Evolutionary conservation across 1,139 yeast genomes (phyloP).

Genomic region (Sugiyamaella japonica): DNA sequence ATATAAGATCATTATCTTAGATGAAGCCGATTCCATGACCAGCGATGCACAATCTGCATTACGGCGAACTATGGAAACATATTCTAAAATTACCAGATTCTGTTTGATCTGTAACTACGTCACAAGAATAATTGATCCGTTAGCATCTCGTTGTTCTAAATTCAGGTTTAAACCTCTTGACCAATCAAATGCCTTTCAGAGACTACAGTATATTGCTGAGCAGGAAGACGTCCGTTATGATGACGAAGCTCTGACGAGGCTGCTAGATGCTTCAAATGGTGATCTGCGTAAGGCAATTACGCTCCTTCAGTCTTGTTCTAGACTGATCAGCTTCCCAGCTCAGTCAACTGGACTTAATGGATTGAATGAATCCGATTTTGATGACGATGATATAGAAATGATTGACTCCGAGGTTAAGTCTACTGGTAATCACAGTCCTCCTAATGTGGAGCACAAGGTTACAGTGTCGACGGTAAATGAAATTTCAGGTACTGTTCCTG

Average conservation of each 20-base stretch:
- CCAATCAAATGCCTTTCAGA: conserved; percentile 61
- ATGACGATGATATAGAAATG: conserved; percentile 29
- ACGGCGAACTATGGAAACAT: conserved; percentile 95
- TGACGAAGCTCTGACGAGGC: conserved; percentile 57
- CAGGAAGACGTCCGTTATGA: conserved; percentile 49
- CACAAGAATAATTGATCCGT: conserved; percentile 92
- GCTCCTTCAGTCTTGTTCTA: conserved; percentile 81
- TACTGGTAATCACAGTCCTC: conserved; percentile 24
- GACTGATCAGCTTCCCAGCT: conserved; percentile 41
- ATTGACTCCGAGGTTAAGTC: background rate
- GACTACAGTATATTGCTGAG: conserved; percentile 63
- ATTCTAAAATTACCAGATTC: conserved; percentile 86
- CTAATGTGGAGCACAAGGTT: conserved; percentile 36
- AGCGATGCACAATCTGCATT: conserved; percentile 94
- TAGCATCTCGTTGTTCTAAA: conserved; percentile 94
- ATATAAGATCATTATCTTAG: conserved; percentile 32
- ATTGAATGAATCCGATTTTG: conserved; percentile 15
- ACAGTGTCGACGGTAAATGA: conserved; percentile 57
- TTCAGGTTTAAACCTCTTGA: conserved; percentile 84
- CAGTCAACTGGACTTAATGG: conserved; percentile 32
- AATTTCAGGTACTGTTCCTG: conserved; percentile 83
- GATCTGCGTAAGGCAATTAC: conserved; percentile 95
- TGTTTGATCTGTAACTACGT: conserved; percentile 94
- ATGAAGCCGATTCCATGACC: conserved; percentile 99
- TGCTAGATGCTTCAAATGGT: conserved; percentile 72